phyloP scores from a whole-genome alignment of 371 early-diverging fungal genomes.

The Nematocida ironsii region DNA sequence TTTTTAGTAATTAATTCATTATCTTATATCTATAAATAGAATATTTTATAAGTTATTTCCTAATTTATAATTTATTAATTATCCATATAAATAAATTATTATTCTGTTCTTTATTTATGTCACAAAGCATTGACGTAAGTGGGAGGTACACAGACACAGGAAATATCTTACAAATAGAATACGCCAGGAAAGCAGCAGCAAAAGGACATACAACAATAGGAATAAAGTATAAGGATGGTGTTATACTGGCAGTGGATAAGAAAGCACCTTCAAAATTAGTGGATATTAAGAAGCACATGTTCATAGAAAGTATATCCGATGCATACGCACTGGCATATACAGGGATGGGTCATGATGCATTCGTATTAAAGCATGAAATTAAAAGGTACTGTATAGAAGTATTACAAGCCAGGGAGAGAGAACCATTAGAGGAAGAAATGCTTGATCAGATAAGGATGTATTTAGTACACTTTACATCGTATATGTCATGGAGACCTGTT shows the following conservation, averaged over 20 bases:
- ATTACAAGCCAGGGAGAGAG: conserved; percentile 9
- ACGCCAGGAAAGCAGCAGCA: conserved; percentile 88
- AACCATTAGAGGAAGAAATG: conserved; percentile 42
- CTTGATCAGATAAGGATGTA: conserved; percentile 41
- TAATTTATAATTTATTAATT: background rate
- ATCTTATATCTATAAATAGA: too few relatives aligned
- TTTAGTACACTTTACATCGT: conserved; percentile 61
- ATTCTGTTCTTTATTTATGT: conserved; percentile 49
- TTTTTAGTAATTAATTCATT: too few relatives aligned
- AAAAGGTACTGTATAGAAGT: conserved; percentile 2
- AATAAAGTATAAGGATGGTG: conserved; percentile 91
- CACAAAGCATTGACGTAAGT: conserved; percentile 53
- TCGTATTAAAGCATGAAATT: conserved; percentile 33
- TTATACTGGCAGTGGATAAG: conserved; percentile 94
- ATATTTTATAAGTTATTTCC: too few relatives aligned
- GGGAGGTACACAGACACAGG: conserved; percentile 96
- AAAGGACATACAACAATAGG: conserved; percentile 91
- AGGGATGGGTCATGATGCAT: conserved; percentile 81
- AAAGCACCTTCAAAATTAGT: conserved; percentile 84
- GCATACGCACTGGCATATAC: conserved; percentile 92
- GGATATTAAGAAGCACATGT: conserved; percentile 80
- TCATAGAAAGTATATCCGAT: conserved; percentile 80
- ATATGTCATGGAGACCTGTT: conserved; percentile 59
- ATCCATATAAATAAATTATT: conserved; percentile 13
- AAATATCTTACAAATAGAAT: conserved; percentile 94